Evolutionary conservation across 331 rosid genomes (phyloP), one percentile per base, ranked within the genome.

Genomic region (Spiraea crenata): DNA sequence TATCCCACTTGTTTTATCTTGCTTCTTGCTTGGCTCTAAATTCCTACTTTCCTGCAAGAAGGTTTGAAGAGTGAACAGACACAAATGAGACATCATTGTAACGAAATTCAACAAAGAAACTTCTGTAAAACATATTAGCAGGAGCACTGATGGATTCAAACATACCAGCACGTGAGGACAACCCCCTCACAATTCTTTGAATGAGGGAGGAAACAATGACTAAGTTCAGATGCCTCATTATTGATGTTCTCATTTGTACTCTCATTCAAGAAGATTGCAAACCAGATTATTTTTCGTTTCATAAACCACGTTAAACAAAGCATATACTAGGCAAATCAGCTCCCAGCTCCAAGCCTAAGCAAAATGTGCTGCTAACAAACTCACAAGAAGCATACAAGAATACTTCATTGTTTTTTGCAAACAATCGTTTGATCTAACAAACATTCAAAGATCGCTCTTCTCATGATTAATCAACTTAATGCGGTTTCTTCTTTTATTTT

Each of bases 41-140:
- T 50, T 34, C 73, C 74, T 74, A 68, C 76, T 17, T 76, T 60
- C 80, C 90, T 88, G 82, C 72, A 63, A 47, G 42, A 73, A 57
- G 63, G 17, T 41, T 54, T 6, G 9, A 44, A 45, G 52, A 41
- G 20, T 41, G 7, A 69, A 41, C 25, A 8, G 50, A 39, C 7
- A 19, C 47, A 17, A 20, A 39, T 40, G 57, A 16, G 46, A 10
- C 12, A 49, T 17, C 6, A 10, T 3, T 42, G 44, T 11, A 66
- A 11, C 7, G 4, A 31, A 17, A 52, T 0, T 9, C 56, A 48
- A 16, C 17, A 13, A 56, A 34, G 34, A n/a, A 65, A 46, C 45
- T 35, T 65, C 54, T 17, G 31, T 7, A 48, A 34, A n/a, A 1
- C 9, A 41, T 34, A 37, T 15, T 45, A 4, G 37, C 11, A 16